phyloP scores from a whole-genome alignment of 768 basidiomycete genomes.

The Kwoniella europaea region DNA sequence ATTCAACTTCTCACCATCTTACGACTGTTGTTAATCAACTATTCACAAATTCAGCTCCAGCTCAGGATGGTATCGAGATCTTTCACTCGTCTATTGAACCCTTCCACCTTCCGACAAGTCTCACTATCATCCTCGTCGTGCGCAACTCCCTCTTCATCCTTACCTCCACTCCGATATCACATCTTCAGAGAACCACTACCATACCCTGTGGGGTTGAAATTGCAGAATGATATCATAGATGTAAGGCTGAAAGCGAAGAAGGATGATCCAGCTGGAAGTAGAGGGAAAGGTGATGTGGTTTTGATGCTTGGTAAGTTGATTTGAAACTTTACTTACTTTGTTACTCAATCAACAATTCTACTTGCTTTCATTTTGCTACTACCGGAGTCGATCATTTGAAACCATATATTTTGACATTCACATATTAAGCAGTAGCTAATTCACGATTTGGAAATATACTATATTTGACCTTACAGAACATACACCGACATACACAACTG shows the following conservation, averaged over 20 bases:
- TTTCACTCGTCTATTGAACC: not conserved
- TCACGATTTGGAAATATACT: no score
- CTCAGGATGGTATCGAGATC: conserved; percentile 8
- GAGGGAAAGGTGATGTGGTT: conserved; percentile 51
- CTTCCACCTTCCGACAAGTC: not conserved
- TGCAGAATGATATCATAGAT: conserved; percentile 59
- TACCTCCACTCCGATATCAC: conserved; percentile 64
- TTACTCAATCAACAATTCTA: conserved; percentile 19
- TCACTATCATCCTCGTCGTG: conserved; percentile 13
- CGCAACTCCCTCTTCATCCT: conserved; percentile 1
- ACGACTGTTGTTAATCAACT: no score
- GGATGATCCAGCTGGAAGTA: conserved; percentile 32
- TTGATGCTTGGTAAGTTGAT: conserved; percentile 53
- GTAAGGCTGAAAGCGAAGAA: conserved; percentile 32
- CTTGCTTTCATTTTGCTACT: not conserved
- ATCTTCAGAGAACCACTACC: conserved; percentile 78
- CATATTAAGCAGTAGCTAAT: no score
- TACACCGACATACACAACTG: conserved; percentile 90
- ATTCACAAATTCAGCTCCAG: not conserved
- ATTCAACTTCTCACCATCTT: not conserved
- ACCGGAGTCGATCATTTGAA: no score
- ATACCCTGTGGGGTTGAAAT: conserved; percentile 62
- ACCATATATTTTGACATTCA: no score
- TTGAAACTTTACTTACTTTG: no score
- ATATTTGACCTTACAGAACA: conserved; percentile 64